Evolutionary conservation across 441 rosid species (phyloP), one percentile per base, ranked within the genome.

Genomic region (Arabidopsis hybrid): DNA sequence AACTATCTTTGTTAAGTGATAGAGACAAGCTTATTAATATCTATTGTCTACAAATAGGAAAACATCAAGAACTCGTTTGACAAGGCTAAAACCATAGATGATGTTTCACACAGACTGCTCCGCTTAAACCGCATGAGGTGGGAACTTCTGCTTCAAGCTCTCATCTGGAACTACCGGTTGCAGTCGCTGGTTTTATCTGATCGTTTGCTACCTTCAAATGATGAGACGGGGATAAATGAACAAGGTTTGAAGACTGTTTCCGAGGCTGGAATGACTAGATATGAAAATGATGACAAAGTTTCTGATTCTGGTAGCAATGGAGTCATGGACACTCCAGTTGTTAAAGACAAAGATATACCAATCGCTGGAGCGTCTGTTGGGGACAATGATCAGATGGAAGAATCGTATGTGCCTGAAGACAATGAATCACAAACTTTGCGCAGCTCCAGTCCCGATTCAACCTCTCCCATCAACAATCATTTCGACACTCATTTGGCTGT

Each of bases 101-200:
- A 79, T 63, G 85, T 77, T 69, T 74, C 67, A 58, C 82, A 85
- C 77, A 83, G 76, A 69, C 72, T 84, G 77, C 93, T 93, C 55
- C 80, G 76, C 72, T 75, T 91, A 80, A 96, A 90, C 77, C 81
- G 85, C 32, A 50, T 88, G 73, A 68, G 83, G 71, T 93, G 96
- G 99, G 93, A 90, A 71, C 93, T 96, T 77, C 78, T 90, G 76
- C 86, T 96, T 77, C 89, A 83, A 80, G 87, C 98, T 50, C 78
- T 61, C 74, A 74, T 90, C 63, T 96, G 99, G 99, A 87, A 91
- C 78, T 65, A 69, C 36, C 93, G 98, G 51, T 52, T 96, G 80
- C 85, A 88, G 76, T 87, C 93, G 11, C 84, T 96, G 35, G 80
- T 85, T 34, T 82, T 56, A 68, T 84, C 84, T 75, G 85, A 83